Base-by-base conservation (phyloP, 192 early-diverging fungal species). In the Phycomyces blakesleeanus region DNA sequence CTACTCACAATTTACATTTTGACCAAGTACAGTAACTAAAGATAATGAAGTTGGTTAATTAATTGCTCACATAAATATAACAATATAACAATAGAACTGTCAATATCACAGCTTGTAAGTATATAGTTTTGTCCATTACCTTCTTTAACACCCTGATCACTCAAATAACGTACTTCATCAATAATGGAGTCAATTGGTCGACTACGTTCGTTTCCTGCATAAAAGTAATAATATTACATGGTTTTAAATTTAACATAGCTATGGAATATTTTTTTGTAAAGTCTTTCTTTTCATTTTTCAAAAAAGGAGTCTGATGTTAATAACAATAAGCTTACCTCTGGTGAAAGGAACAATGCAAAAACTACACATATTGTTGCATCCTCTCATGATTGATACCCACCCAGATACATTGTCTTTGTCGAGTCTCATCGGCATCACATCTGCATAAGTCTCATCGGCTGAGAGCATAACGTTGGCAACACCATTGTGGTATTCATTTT, bases 361-460 rank as follows among this genome's bases (percentile, higher is more conserved):
- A 41, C 81, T 82, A 55, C 89, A 91, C 89, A 91, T 91, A 58
- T 91, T 91, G 73, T 91, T 91, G 72, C 89, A 91, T 55, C 89
- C 89, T 25, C 89, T 76, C 89, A 91, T 91, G 24, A 91, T 77
- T 6, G 85, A 87, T 16, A 91, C 62, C 66, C 86, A 87, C n/a
- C 81, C 89, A 54, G 82, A 84, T 40, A 89, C 82, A 64, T 76
- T 80, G 59, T 85, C 78, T 18, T 73, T 66, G 58, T 87, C 76
- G 14, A 91, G 77, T 26, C 89, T 75, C 63, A 89, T 79, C 0
- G 89, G 89, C 52, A 87, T 86, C 37, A 91, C 83, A 67, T 91
- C 89, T 0, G 89, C 85, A 66, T 91, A 91, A 14, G 89, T 88
- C 75, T 91, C 89, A 58, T 91, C 89, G 0, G 89, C 87, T 26